A percentile compares a stretch with the other conserved stretches of the same genome.
Conservation (phyloP, 2,329 filamentous ascomycete genomes). For the Epichloe amarillans region DNA sequence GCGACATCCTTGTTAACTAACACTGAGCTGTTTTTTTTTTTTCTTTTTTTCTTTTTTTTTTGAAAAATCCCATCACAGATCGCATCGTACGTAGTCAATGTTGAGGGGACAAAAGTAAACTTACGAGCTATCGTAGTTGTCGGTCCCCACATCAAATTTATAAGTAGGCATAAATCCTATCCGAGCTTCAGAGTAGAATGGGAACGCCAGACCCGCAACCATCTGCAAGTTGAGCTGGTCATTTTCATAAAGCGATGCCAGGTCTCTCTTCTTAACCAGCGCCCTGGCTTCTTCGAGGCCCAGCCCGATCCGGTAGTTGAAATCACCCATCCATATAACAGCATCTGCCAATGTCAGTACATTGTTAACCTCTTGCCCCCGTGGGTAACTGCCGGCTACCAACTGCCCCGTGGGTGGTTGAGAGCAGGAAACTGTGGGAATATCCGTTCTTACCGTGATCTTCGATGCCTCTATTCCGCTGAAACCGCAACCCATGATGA, state of each 20-base stretch:
- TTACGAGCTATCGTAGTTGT: slow-evolving; percentile 83
- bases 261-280: slow-evolving; percentile 57
- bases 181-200: slow-evolving; percentile 77
- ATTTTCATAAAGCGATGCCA: slow-evolving; percentile 75
- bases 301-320: slow-evolving; percentile 93
- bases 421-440: too few relatives aligned
- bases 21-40: neutral
- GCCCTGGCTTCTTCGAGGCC: slow-evolving; percentile 63
- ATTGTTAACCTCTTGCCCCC: neutral
- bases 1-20: neutral
- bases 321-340: slow-evolving; percentile 92
- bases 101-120: slow-evolving; percentile 15
- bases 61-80: neutral
- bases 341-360: slow-evolving; percentile 31
- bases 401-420: neutral
- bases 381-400: neutral
- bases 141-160: slow-evolving; percentile 81
- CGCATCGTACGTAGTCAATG: neutral
- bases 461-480: slow-evolving; percentile 79
- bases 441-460: slow-evolving; percentile 52
- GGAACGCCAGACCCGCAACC: slow-evolving; percentile 81
- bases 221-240: slow-evolving; percentile 96
- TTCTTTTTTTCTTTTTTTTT: neutral
- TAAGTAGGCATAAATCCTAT: slow-evolving; percentile 91
- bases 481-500: slow-evolving; percentile 74